These are phyloP conservation scores for Botryosphaeria dothidea DNA, from an alignment of 2,329 filamentous ascomycete species.

Conservation along the genomic window DNA sequence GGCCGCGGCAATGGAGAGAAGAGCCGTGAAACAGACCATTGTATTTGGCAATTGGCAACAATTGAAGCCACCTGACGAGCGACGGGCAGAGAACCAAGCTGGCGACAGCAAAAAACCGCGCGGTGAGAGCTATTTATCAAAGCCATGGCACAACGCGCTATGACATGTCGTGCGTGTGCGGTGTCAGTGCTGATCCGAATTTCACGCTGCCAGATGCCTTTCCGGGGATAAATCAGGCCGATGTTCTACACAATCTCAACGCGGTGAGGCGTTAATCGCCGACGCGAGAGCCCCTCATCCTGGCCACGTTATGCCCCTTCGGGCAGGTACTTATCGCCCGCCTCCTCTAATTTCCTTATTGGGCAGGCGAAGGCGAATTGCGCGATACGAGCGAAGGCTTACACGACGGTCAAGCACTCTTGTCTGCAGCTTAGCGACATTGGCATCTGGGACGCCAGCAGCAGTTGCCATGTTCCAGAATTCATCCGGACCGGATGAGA, in stretches of 20 bases:
- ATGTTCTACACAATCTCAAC: not conserved
- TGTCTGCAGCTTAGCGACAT: not conserved
- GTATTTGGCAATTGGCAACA: not conserved
- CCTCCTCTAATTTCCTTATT: not conserved
- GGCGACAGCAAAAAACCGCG: not conserved
- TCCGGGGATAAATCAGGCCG: not conserved
- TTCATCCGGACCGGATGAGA: not conserved
- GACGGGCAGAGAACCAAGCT: not conserved
- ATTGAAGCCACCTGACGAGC: not conserved
- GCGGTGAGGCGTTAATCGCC: not conserved
- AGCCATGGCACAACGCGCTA: not conserved
- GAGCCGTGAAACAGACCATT: slow-evolving; percentile 8
- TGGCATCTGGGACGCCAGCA: not conserved
- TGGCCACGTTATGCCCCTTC: not conserved
- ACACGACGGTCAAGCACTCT: not conserved
- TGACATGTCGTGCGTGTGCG: not conserved
- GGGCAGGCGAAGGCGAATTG: not conserved
- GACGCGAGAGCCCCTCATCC: not conserved
- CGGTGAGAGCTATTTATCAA: not conserved
- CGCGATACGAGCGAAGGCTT: not conserved
- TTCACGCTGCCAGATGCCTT: not conserved
- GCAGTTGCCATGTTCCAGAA: not conserved
- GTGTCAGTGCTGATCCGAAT: not conserved
- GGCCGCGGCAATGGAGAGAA: slow-evolving; percentile 32
- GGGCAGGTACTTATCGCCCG: not conserved